phyloP scores from a whole-genome alignment of 768 basidiomycete species.

The Lactifluus subvellereus region DNA sequence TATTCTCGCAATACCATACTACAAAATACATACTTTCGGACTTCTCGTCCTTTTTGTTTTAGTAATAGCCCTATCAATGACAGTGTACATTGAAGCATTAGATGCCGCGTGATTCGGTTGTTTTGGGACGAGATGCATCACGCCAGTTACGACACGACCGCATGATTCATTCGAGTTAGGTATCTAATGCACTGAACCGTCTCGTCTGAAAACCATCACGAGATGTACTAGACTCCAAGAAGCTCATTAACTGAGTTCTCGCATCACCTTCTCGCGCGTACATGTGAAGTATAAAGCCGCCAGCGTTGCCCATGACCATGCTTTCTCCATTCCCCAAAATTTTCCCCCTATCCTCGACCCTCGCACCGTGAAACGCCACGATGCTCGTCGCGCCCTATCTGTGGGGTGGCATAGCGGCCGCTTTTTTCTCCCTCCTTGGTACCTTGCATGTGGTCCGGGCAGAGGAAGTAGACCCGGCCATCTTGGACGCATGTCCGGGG shows the following conservation, averaged over 20 bases:
- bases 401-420: background rate
- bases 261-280: no score
- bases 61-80: constrained; percentile 20
- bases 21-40: constrained; percentile 15
- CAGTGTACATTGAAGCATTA: constrained; percentile 9
- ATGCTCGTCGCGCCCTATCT: background rate
- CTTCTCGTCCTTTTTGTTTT: constrained; percentile 15
- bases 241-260: no score
- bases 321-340: background rate
- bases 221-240: no score
- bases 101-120: background rate
- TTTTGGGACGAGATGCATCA: no score
- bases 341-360: background rate
- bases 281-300: background rate
- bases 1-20: constrained; percentile 21
- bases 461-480: constrained; percentile 26
- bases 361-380: background rate
- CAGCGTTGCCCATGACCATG: background rate
- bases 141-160: no score
- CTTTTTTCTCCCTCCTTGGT: background rate
- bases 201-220: no score
- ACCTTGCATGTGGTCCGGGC: constrained; percentile 17
- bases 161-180: no score
- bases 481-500: constrained; percentile 55
- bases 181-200: no score